Percentiles rank a stretch among this genome's conserved stretches.
phyloP scores from a whole-genome alignment of 371 early-diverging fungal genomes.

The Apophysomyces ossiformis region DNA sequence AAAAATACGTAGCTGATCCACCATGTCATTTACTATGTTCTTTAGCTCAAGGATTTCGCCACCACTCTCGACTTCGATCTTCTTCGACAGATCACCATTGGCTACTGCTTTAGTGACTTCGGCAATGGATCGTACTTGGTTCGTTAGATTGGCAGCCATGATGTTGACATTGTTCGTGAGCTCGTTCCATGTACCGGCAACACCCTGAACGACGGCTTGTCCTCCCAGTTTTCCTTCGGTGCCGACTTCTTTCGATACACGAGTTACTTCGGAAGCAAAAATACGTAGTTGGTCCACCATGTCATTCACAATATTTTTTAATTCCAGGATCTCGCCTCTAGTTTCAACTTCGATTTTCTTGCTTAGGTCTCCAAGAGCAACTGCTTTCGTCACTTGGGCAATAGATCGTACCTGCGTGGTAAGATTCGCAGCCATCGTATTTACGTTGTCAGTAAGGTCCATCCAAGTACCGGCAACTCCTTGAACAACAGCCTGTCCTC shows the following conservation, averaged over 20 bases:
- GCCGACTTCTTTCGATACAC: constrained; percentile 50
- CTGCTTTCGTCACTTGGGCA: constrained; percentile 45
- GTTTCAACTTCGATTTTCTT: constrained; percentile 13
- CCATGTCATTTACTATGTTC: constrained; percentile 49
- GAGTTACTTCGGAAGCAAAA: constrained; percentile 26
- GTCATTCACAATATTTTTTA: constrained; percentile 24
- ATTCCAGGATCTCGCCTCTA: constrained; percentile 29
- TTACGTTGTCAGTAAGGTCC: constrained; percentile 31
- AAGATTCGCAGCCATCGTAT: constrained; percentile 30
- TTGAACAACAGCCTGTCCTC: constrained; percentile 24
- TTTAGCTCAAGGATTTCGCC: constrained; percentile 55
- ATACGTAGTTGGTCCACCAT: constrained; percentile 26
- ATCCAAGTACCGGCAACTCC: constrained; percentile 40
- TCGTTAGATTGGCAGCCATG: constrained; percentile 49
- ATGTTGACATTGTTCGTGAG: constrained; percentile 43
- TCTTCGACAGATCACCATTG: constrained; percentile 41
- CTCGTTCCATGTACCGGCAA: constrained; percentile 48
- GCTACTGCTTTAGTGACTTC: constrained; percentile 47
- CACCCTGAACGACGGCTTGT: constrained; percentile 35
- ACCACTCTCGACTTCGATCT: constrained; percentile 33
- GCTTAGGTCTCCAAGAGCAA: constrained; percentile 20
- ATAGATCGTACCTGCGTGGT: constrained; percentile 37
- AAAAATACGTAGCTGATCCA: constrained; percentile 27
- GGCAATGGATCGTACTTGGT: constrained; percentile 48
- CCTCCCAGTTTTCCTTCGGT: constrained; percentile 28